Evolutionary conservation across 108 stramenopile genomes (phyloP), one percentile per base, ranked within the genome.

Genomic region (Cyclotella choctawhatcheeana): DNA sequence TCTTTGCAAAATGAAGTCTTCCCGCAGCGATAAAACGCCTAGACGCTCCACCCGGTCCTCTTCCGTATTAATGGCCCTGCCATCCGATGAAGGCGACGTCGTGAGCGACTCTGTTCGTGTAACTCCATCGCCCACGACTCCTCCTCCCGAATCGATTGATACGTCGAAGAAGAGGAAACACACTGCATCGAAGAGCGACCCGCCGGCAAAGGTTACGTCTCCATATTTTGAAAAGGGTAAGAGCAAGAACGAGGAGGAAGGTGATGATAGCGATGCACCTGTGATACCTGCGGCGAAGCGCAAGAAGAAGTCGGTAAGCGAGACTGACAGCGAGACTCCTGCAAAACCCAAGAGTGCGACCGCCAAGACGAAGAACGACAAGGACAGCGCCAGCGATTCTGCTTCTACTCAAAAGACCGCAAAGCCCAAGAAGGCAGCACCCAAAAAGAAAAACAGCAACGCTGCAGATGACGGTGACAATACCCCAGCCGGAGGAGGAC

Each of bases 361-460:
- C 21, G 48, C 22, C 10, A 51, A 61, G 21, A 51, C 47, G 24
- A 44, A 29, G 14, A 71, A 44, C 20, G 32, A 7, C 13, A 20
- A 18, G 6, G 58, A 44, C 34, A 16, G 63, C 17, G n/a, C 25
- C 20, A 54, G 20, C 43, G 40, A 56, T 18, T 21, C 10, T 5
- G 44, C 26, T n/a, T 35, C 67, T 18, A n/a, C n/a, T 2, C 16
- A 30, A 37, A 33, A 64, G 29, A 29, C 20, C 4, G 22, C 44
- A 30, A 27, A 47, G n/a, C 33, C 61, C 13, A 67, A 68, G 52
- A 52, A 65, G 13, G 16, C 21, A 8, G 45, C 44, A 40, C 26
- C 61, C 44, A 56, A 44, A 5, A 54, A 74, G n/a, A 70, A 79
- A 20, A 26, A 33, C 43, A 61, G 32, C 59, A 50, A 59, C 44